Percentiles rank a stretch among this genome's conserved stretches.
Conservation (phyloP, 352 stramenopile genomes). For the Globisporangium echinulatum region DNA sequence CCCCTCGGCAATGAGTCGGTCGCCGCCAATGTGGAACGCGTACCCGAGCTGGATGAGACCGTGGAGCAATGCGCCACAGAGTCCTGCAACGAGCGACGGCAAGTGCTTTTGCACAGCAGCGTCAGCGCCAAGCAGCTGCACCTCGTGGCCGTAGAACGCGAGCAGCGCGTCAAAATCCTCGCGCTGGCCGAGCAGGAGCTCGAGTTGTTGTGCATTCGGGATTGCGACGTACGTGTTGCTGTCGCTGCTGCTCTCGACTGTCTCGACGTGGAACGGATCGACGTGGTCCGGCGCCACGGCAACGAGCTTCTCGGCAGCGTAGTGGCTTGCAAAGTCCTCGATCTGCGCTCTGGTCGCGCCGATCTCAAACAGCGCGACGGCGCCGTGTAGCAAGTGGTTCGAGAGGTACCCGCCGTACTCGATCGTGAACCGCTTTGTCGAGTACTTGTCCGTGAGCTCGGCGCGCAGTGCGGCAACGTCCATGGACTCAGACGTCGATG, state of each 20-base stretch:
- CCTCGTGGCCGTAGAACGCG: conserved; percentile 25
- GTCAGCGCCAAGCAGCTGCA: conserved; percentile 17
- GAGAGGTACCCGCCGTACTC: conserved; percentile 31
- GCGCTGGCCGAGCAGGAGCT: conserved; percentile 18
- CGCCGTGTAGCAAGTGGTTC: conserved; percentile 31
- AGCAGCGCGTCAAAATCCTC: conserved; percentile 25
- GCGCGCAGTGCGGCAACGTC: conserved; percentile 9
- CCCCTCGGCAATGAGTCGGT: conserved; percentile 20
- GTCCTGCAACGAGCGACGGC: conserved; percentile 16
- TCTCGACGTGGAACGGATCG: conserved; percentile 5
- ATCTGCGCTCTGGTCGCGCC: conserved; percentile 16
- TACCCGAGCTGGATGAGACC: conserved; percentile 37
- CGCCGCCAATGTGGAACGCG: conserved; percentile 21
- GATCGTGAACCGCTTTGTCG: conserved; percentile 25
- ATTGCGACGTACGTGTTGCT: neutral
- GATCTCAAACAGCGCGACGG: conserved; percentile 24
- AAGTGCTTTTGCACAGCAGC: conserved; percentile 22
- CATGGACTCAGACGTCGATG: neutral
- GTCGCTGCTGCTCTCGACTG: conserved; percentile 2
- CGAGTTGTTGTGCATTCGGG: conserved; percentile 6
- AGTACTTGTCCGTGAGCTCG: conserved; percentile 23
- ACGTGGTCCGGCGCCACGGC: conserved; percentile 4
- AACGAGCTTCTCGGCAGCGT: conserved; percentile 19
- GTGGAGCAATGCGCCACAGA: conserved; percentile 27
- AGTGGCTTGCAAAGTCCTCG: conserved; percentile 18